Conservation (phyloP, 257 asterid genomes). For the Solanum peruvianum region DNA sequence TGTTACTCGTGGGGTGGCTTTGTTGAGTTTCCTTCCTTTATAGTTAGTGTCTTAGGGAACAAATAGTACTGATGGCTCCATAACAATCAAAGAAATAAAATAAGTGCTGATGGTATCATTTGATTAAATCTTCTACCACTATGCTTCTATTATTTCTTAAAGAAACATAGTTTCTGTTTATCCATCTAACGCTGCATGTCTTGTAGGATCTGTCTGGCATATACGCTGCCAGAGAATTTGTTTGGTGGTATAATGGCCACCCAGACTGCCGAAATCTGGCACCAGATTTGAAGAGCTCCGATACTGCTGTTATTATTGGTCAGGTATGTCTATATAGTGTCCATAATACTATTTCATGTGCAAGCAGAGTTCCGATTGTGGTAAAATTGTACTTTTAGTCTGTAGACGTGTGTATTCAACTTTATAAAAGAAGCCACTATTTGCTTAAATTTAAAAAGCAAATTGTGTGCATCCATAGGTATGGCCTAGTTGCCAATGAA, state of each 20-base stretch:
- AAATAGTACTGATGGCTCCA: not conserved
- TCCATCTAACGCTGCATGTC: not conserved
- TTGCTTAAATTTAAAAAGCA: not conserved
- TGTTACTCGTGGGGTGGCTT: slow-evolving; percentile 1
- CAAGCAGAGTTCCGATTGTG: not conserved
- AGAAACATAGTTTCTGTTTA: not conserved
- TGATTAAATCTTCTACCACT: not conserved
- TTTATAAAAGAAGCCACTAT: not conserved
- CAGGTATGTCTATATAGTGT: slow-evolving; percentile 36
- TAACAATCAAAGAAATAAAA: not conserved
- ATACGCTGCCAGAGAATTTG: slow-evolving; percentile 83
- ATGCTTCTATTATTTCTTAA: not conserved
- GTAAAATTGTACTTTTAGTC: not conserved
- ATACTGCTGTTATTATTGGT: slow-evolving; percentile 84
- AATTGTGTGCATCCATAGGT: not conserved
- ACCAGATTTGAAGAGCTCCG: slow-evolving; percentile 66
- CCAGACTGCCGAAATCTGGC: slow-evolving; percentile 70
- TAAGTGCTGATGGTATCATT: not conserved
- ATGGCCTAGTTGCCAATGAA: not conserved
- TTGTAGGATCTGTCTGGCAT: slow-evolving; percentile 53
- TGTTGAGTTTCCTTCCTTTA: not conserved
- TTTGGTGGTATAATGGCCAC: slow-evolving; percentile 98
- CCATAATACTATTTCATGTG: not conserved
- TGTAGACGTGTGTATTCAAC: not conserved
- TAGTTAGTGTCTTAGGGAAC: not conserved